Evolutionary conservation across 2,329 filamentous ascomycete species (phyloP).

Genomic region (Hypoxylon sp.): DNA sequence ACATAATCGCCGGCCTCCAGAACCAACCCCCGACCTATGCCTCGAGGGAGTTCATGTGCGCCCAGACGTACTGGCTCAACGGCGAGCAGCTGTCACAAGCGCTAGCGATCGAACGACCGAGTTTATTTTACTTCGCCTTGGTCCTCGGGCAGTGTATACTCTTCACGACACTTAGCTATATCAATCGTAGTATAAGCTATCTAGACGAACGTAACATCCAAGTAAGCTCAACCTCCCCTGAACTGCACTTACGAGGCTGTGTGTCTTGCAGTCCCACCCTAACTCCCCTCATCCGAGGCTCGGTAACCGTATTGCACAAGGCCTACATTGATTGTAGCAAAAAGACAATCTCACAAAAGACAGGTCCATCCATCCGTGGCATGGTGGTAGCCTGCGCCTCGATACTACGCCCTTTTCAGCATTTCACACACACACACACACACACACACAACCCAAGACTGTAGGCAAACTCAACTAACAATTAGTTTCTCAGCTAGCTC

Average conservation of each 20-base stretch:
- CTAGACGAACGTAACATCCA: constrained; percentile 60
- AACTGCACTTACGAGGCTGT: constrained; percentile 24
- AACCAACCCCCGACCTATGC: constrained; percentile 71
- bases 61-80: constrained; percentile 75
- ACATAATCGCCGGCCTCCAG: constrained; percentile 76
- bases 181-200: constrained; percentile 49
- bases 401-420: background rate
- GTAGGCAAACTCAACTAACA: background rate
- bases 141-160: constrained; percentile 73
- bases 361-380: constrained; percentile 2
- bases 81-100: constrained; percentile 68
- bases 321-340: background rate
- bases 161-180: constrained; percentile 65
- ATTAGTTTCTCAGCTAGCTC: constrained; percentile 48
- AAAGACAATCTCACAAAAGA: background rate
- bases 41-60: constrained; percentile 72
- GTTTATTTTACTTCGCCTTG: constrained; percentile 65
- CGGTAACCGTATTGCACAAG: background rate
- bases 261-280: constrained; percentile 7
- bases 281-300: constrained; percentile 11
- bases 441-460: too few species aligned
- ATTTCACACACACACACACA: background rate
- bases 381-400: constrained; percentile 17
- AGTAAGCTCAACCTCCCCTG: constrained; percentile 42
- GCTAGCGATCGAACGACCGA: constrained; percentile 66